These are phyloP conservation scores for Pichia sp. DNA, from an alignment of 1,139 yeast genomes.

Conservation along the genomic window DNA sequence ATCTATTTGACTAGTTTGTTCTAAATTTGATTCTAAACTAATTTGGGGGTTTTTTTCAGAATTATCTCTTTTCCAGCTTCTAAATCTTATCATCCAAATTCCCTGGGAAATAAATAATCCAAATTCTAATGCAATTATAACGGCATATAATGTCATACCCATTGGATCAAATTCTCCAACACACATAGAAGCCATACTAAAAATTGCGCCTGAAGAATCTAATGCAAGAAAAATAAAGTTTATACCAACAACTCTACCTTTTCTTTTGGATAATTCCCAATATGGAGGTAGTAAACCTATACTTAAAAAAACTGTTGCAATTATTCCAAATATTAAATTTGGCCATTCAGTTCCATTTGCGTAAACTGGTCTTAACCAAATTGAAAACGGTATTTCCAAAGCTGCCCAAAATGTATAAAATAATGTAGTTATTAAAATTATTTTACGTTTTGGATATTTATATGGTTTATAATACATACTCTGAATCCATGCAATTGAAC, in stretches of 20 bases:
- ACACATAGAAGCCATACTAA: slow-evolving; percentile 44
- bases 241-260: slow-evolving; percentile 65
- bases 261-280: slow-evolving; percentile 68
- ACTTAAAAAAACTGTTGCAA: slow-evolving; percentile 72
- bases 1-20: no score
- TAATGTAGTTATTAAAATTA: slow-evolving; percentile 27
- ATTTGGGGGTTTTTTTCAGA: no score
- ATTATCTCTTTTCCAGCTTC: slow-evolving; percentile 2
- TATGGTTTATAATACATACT: slow-evolving; percentile 51
- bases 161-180: slow-evolving; percentile 45
- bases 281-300: slow-evolving; percentile 84
- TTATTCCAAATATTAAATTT: slow-evolving; percentile 46
- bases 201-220: slow-evolving; percentile 49
- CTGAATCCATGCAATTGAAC: slow-evolving; percentile 47
- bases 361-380: slow-evolving; percentile 46
- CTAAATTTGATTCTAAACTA: no score
- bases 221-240: slow-evolving; percentile 44
- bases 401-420: slow-evolving; percentile 38
- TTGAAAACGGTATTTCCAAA: slow-evolving; percentile 42
- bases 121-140: slow-evolving; percentile 43
- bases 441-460: slow-evolving; percentile 26
- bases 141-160: slow-evolving; percentile 48
- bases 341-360: slow-evolving; percentile 47
- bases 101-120: slow-evolving; percentile 45
- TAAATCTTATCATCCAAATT: slow-evolving; percentile 41